These are phyloP conservation scores for Pilaira anomala DNA, from an alignment of 192 early-diverging fungal species.

Conservation along the genomic window DNA sequence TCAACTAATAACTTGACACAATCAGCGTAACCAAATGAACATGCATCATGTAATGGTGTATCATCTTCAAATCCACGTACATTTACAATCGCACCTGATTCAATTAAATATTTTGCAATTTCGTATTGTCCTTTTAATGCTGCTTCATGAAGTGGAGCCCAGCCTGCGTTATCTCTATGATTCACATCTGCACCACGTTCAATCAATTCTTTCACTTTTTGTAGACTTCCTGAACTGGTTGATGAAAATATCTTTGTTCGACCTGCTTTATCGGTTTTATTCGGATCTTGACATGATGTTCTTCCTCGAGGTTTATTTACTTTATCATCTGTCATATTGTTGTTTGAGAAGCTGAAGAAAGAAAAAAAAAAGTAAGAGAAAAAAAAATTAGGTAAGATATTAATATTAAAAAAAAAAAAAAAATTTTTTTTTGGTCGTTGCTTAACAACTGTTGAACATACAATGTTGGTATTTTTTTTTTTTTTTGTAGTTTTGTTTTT, in stretches of 20 bases:
- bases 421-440: too few relatives aligned
- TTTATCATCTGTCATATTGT: too few relatives aligned
- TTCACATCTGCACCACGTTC: conserved; percentile 60
- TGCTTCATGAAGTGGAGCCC: conserved; percentile 63
- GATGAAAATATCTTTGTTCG: conserved; percentile 51
- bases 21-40: conserved; percentile 45
- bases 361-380: too few relatives aligned
- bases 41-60: conserved; percentile 66
- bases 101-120: conserved; percentile 47
- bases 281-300: conserved; percentile 23
- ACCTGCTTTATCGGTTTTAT: conserved; percentile 44
- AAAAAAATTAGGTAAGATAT: too few relatives aligned
- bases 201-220: conserved; percentile 51
- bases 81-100: conserved; percentile 55
- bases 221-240: conserved; percentile 56
- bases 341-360: too few relatives aligned
- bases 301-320: not conserved
- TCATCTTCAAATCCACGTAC: conserved; percentile 62
- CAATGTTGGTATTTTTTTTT: too few relatives aligned
- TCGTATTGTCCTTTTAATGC: conserved; percentile 48
- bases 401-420: too few relatives aligned
- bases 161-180: conserved; percentile 60
- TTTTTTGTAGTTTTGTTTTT: too few relatives aligned
- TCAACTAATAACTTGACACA: conserved; percentile 46
- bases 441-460: too few relatives aligned